Conservation (phyloP, 805 yeast species). For the Ogataea pilisensis region DNA sequence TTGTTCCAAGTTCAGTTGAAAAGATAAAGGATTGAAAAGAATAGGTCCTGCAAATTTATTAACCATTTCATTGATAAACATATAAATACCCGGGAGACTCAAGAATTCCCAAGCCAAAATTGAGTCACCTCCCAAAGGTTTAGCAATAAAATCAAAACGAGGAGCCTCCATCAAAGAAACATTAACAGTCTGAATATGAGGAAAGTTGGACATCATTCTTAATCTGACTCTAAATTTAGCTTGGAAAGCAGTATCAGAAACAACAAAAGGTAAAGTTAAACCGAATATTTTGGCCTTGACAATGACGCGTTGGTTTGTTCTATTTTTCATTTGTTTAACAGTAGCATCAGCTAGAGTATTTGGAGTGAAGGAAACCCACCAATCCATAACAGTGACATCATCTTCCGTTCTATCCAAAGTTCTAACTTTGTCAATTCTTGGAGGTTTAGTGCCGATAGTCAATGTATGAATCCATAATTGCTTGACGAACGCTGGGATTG, state of each 20-base stretch:
- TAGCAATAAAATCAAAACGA: slow-evolving; percentile 76
- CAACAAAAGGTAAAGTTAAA: slow-evolving; percentile 69
- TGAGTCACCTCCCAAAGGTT: slow-evolving; percentile 71
- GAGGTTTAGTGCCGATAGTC: slow-evolving; percentile 94
- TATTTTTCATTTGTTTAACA: slow-evolving; percentile 76
- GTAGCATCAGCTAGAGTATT: slow-evolving; percentile 81
- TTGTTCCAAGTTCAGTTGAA: slow-evolving; percentile 90
- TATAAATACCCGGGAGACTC: slow-evolving; percentile 80
- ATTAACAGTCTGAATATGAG: slow-evolving; percentile 89
- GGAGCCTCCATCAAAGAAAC: slow-evolving; percentile 85
- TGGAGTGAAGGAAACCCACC: slow-evolving; percentile 93
- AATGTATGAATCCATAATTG: slow-evolving; percentile 82
- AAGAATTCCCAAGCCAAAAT: slow-evolving; percentile 85
- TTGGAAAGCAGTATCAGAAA: slow-evolving; percentile 74
- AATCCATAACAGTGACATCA: slow-evolving; percentile 96
- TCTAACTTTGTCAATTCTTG: slow-evolving; percentile 85
- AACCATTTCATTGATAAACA: slow-evolving; percentile 80
- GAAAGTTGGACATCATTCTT: slow-evolving; percentile 86
- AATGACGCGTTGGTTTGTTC: slow-evolving; percentile 76
- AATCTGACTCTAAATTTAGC: slow-evolving; percentile 75
- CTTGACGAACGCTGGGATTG: slow-evolving; percentile 79
- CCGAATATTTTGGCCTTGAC: slow-evolving; percentile 84
- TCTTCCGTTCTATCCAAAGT: slow-evolving; percentile 86
- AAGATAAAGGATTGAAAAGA: slow-evolving; percentile 83
- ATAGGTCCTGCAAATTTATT: slow-evolving; percentile 86